Base-by-base conservation (phyloP, 768 basidiomycete species). In the Russula earlei region DNA sequence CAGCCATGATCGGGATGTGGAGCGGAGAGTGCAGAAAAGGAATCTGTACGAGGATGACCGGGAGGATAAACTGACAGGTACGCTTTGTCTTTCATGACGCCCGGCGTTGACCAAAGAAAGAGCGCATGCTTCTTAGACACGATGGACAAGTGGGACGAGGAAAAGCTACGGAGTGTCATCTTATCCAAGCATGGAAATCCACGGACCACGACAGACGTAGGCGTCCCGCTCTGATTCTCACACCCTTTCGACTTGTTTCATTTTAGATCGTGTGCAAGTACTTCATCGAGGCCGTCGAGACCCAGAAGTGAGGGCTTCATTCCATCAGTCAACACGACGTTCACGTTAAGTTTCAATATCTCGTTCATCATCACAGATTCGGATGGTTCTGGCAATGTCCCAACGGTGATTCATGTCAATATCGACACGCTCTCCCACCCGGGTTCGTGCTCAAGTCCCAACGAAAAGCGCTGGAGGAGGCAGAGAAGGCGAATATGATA, bases 311-410 rank as follows among this genome's bases (percentile, higher is more conserved):
- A 56, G 76, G 51, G 24, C 33, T 19, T 12, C 17, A 43, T 38
- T 24, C 22, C 4, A 17, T 27, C n/a, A n/a, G n/a, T n/a, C n/a
- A 4, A 3, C 34, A 20, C 14, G 25, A 19, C 4, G 33, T 45
- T 45, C 19, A 14, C 5, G 24, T 45, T 15, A 19, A 17, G 46
- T 27, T n/a, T 8, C 42, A 12, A 24, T 48, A 49, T 31, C 3
- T 46, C 45, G 14, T 14, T 10, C 22, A 55, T 45, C 19, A 24
- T 31, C 36, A 27, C 46, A 83, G 82, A 65, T 91, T 88, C 65
- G 91, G 91, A 25, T 94, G 92, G 92, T 95, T 95, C 76, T 95
- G 91, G 91, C 85, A 89, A 69, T 91, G 90, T 70, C 91, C 91
- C 8, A 91, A 87, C 60, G 88, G 91, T 57, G 85, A 90, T 27